Conservation (phyloP, 2,329 filamentous ascomycete genomes). For the Lachnellula arida region DNA sequence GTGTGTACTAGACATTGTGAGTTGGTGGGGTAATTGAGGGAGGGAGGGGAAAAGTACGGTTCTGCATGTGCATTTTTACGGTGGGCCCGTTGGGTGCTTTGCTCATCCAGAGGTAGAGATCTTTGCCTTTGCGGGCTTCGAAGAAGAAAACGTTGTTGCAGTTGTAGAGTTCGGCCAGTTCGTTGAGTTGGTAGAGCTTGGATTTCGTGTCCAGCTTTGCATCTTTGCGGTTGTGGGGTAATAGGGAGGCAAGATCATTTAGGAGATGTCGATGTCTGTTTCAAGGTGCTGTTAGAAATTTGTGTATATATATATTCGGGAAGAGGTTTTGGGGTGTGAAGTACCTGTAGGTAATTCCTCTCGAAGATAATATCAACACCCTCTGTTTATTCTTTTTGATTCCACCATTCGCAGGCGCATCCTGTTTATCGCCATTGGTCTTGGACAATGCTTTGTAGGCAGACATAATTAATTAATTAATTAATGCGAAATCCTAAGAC, state of each 20-base stretch:
- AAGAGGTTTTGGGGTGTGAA: neutral
- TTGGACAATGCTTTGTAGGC: conserved; percentile 74
- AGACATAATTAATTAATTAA: conserved; percentile 49
- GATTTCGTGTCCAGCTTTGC: conserved; percentile 96
- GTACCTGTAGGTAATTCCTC: conserved; percentile 84
- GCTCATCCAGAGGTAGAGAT: conserved; percentile 90
- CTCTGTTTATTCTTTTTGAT: conserved; percentile 64
- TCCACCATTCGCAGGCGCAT: conserved; percentile 43
- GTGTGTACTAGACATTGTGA: conserved; percentile 65
- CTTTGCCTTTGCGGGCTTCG: conserved; percentile 89
- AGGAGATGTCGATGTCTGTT: conserved; percentile 85
- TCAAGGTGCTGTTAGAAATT: neutral
- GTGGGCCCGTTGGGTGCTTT: conserved; percentile 69
- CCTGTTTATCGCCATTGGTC: conserved; percentile 44
- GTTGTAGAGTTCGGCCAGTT: conserved; percentile 71
- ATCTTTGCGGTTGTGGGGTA: conserved; percentile 91
- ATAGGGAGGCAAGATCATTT: conserved; percentile 79
- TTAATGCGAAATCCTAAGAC: no score
- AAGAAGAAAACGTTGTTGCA: conserved; percentile 96
- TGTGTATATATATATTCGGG: neutral
- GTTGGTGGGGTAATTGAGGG: conserved; percentile 21
- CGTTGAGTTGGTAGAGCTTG: conserved; percentile 77
- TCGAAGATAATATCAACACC: conserved; percentile 84
- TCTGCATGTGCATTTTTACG: conserved; percentile 70
- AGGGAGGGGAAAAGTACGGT: conserved; percentile 42